phyloP scores from a whole-genome alignment of 2,329 filamentous ascomycete genomes.

The Aspergillus bombycis region DNA sequence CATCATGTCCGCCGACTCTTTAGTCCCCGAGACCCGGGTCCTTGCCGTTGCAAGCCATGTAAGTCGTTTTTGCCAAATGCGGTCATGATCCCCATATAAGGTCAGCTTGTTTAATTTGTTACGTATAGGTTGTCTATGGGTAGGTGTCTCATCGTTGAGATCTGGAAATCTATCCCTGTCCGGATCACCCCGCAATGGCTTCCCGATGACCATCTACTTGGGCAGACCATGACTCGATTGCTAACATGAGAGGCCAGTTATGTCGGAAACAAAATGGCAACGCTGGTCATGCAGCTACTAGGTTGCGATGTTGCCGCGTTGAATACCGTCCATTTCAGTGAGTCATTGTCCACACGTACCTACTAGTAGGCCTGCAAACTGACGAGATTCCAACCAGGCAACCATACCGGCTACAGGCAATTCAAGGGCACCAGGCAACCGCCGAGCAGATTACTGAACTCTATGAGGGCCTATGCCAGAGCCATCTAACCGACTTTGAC shows the following conservation, averaged over 20 bases:
- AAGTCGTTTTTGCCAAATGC: slow-evolving; percentile 32
- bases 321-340: slow-evolving; percentile 98
- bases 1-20: slow-evolving; percentile 39
- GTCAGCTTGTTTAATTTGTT: neutral
- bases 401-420: slow-evolving; percentile 90
- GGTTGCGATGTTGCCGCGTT: slow-evolving; percentile 92
- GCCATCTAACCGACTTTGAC: slow-evolving; percentile 84
- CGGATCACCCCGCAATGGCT: neutral
- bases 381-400: slow-evolving; percentile 61
- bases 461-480: slow-evolving; percentile 81
- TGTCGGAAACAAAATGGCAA: slow-evolving; percentile 97
- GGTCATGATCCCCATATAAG: neutral
- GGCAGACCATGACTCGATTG: neutral
- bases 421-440: slow-evolving; percentile 82
- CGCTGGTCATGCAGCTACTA: slow-evolving; percentile 88
- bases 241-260: slow-evolving; percentile 62
- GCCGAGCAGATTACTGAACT: slow-evolving; percentile 82
- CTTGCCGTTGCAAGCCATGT: slow-evolving; percentile 95
- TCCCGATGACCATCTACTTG: neutral
- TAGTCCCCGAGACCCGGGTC: slow-evolving; percentile 67
- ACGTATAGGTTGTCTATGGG: slow-evolving; percentile 38
- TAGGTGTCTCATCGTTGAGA: slow-evolving; percentile 22
- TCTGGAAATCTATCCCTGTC: neutral
- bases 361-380: slow-evolving; percentile 1
- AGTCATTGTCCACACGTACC: slow-evolving; percentile 35